Evolutionary conservation across 2,329 filamentous ascomycete species (phyloP).

Genomic region (Fusarium vanettenii): DNA sequence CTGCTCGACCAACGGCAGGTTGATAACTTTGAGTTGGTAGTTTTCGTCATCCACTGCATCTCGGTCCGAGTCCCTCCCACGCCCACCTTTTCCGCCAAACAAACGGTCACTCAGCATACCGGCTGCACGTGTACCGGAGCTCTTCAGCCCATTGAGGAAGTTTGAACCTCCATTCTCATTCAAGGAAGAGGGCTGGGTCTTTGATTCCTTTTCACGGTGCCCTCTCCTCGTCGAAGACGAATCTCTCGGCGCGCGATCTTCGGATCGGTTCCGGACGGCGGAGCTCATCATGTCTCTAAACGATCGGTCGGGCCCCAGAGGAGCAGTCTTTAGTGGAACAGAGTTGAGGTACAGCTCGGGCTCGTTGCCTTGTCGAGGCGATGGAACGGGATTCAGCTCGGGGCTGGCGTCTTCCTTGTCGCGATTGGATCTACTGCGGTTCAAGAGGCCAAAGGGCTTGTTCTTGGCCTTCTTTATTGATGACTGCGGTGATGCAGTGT

Average conservation of each 20-base stretch:
- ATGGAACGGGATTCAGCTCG: slow-evolving; percentile 47
- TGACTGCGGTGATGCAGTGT: slow-evolving; percentile 49
- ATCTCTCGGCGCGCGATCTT: slow-evolving; percentile 70
- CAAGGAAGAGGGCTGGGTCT: slow-evolving; percentile 64
- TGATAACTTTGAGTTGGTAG: slow-evolving; percentile 87
- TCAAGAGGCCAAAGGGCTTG: slow-evolving; percentile 66
- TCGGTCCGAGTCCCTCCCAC: slow-evolving; percentile 76
- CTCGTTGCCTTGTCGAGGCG: slow-evolving; percentile 40
- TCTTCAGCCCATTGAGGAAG: slow-evolving; percentile 43
- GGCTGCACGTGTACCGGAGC: slow-evolving; percentile 56
- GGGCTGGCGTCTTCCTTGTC: slow-evolving; percentile 60
- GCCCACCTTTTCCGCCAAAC: slow-evolving; percentile 81
- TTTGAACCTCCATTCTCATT: slow-evolving; percentile 66
- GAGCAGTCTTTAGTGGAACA: slow-evolving; percentile 68
- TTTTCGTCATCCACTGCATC: slow-evolving; percentile 82
- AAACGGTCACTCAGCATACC: slow-evolving; percentile 86
- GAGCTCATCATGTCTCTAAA: slow-evolving; percentile 76
- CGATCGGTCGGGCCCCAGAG: slow-evolving; percentile 72
- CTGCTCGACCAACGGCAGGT: slow-evolving; percentile 86
- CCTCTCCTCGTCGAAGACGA: slow-evolving; percentile 55
- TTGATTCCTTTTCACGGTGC: slow-evolving; percentile 61
- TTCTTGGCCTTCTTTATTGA: slow-evolving; percentile 62
- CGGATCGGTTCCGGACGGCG: slow-evolving; percentile 75
- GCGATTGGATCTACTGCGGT: slow-evolving; percentile 63
- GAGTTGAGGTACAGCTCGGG: slow-evolving; percentile 45